These are phyloP conservation scores for Takashimella koratensis DNA, from an alignment of 1,284 basidiomycete species.

Conservation along the genomic window DNA sequence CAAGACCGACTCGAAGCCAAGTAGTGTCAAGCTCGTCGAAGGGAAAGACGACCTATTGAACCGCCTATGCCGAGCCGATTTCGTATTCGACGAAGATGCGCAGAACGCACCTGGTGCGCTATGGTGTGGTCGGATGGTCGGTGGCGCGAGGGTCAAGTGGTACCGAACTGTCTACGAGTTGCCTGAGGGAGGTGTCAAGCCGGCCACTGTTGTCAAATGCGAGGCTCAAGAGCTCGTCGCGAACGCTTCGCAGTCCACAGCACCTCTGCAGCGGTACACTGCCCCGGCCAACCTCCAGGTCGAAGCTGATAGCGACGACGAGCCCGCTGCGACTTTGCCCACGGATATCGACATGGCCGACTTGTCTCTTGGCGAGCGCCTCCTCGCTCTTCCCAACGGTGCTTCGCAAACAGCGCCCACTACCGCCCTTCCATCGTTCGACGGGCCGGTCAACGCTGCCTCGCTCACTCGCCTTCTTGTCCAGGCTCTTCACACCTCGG, in stretches of 20 bases:
- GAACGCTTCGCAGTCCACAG: constrained; percentile 18
- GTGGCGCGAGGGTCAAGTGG: constrained; percentile 66
- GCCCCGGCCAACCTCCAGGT: constrained; percentile 34
- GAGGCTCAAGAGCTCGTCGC: constrained; percentile 52
- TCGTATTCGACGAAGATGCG: constrained; percentile 26
- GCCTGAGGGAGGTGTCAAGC: constrained; percentile 49
- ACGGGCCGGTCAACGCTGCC: constrained; percentile 65
- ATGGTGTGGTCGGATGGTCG: constrained; percentile 60
- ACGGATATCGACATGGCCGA: constrained; percentile 82
- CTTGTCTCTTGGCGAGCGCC: constrained; percentile 79
- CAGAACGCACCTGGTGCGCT: constrained; percentile 57
- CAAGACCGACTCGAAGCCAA: constrained; percentile 37
- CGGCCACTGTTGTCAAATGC: constrained; percentile 50
- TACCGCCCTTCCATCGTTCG: constrained; percentile 21
- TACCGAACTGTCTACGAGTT: constrained; percentile 59
- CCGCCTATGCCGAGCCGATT: constrained; percentile 29
- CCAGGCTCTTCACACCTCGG: constrained; percentile 93
- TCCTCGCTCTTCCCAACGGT: constrained; percentile 64
- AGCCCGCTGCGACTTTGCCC: constrained; percentile 48
- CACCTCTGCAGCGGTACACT: constrained; percentile 41
- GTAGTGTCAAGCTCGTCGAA: constrained; percentile 38
- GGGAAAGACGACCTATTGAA: constrained; percentile 40
- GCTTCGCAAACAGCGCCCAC: constrained; percentile 27
- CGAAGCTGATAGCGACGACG: constrained; percentile 32
- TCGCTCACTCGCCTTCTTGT: constrained; percentile 92